Evolutionary conservation across 495 filamentous ascomycete species (phyloP), one percentile per base, ranked within the genome.

Genomic region (Beverwykella pulmonaria): DNA sequence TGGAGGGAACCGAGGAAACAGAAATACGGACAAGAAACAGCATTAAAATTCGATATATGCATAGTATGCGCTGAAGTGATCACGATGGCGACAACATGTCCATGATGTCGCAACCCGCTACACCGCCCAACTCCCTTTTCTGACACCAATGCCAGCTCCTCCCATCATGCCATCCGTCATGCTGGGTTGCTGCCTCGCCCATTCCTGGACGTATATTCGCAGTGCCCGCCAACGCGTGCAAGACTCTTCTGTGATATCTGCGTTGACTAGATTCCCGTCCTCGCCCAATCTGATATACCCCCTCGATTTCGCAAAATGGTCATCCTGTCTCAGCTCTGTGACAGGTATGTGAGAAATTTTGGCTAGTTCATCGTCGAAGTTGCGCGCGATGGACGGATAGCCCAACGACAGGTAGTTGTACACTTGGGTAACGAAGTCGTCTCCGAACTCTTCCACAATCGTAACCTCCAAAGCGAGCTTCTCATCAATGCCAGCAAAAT

Each of bases 391-490:
- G 17, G 90, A 86, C 8, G 92, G 91, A 74, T 95, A 97, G 2
- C 93, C 92, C 22, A 97, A 83, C 0, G 91, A 95, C 15, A 97
- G 82, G 77, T 97, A 97, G 74, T 97, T 96, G 80, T 93, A 97
- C 19, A 97, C 91, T 75, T 97, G 92, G 2, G 92, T 95, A 44
- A 97, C 85, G 77, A 96, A 93, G n/a, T 77, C 81, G 75, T 96
- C 91, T 61, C 87, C 75, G 69, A 92, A 92, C 72, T 94, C 91
- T 52, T 80, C 76, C 14, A 85, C 79, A 41, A 89, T 81, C 32
- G 80, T 72, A 44, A 86, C 9, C 55, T 76, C 75, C 59, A 79
- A 78, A n/a, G 77, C 74, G 9, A 79, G 77, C 49, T 79, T 81
- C 65, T 81, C 80, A 52, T 83, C 80, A 34, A 79, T 77, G 64